Percentiles rank a stretch among this genome's conserved stretches.
phyloP scores from a whole-genome alignment of 2,329 filamentous ascomycete genomes.

The Aureobasidium sp. region DNA sequence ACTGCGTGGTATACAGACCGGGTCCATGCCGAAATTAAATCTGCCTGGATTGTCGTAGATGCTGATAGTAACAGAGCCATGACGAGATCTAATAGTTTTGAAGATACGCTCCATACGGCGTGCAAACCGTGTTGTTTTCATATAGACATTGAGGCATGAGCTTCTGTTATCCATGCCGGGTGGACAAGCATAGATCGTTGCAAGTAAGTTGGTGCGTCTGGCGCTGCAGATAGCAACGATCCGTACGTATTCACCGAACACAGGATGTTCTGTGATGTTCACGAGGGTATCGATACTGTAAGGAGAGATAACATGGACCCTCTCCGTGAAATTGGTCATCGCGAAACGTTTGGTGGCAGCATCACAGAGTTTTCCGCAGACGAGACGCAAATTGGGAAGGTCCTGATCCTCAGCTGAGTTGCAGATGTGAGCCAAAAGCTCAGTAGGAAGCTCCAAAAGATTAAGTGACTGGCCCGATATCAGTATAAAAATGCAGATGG shows the following conservation, averaged over 20 bases:
- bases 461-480: no score
- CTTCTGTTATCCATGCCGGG: no score
- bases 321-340: neutral
- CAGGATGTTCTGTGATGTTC: neutral
- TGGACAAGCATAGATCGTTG: no score
- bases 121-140: neutral
- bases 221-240: neutral
- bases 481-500: no score
- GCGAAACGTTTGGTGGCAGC: neutral
- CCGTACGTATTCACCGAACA: neutral
- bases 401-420: neutral
- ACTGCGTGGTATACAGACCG: no score
- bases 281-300: constrained; percentile 1
- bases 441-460: no score
- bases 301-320: neutral
- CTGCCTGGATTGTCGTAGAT: neutral
- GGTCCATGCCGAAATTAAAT: no score
- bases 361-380: neutral
- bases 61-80: neutral
- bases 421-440: neutral
- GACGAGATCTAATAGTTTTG: neutral
- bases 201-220: neutral
- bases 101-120: neutral
- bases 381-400: neutral
- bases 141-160: neutral